Evolutionary conservation across 2,329 filamentous ascomycete genomes (phyloP), one percentile per base, ranked within the genome.

Genomic region (Diaporthe destruens): DNA sequence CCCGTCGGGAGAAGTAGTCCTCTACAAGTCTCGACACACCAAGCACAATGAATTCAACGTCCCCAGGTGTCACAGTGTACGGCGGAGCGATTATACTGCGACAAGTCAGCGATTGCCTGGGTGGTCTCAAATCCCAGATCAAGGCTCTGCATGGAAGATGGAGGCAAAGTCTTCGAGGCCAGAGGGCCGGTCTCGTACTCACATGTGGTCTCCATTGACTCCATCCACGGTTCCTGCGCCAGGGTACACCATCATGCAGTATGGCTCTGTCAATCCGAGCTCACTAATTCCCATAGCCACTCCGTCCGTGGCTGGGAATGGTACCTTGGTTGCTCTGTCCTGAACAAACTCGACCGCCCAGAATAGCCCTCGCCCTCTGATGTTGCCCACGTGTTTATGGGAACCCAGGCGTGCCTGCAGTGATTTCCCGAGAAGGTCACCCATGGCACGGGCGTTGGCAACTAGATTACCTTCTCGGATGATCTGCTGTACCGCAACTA

Each of bases 181-280:
- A 36, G 7, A n/a, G 29, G 29, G 14, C 12, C 25, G 23, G 9
- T 18, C 18, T 36, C 36, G 61, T 51, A 65, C 61, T 44, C 42
- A 65, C 47, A 94, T 83, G 79, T 94, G 91, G 77, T 95, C 93
- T 12, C 93, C 92, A 1, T 79, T 78, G 1, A 87, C 84, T 56
- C 93, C 86, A 75, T 87, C 90, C 0, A 84, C 88, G 0, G 89
- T 90, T 1, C 92, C 92, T 0, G 83, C 82, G 0, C 91, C 91
- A 1, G 90, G 89, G 78, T 94, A 94, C 3, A 94, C 78, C 9
- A 81, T 80, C n/a, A 87, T 77, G 0, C 80, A 79, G 59, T 84
- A 82, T 8, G 76, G 53, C 11, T 77, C 66, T 1, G 66, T 72
- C 68, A 84, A 65, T 7, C 80, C 82, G 9, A 79, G 75, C 70